Evolutionary conservation across 257 asterid genomes (phyloP), one percentile per base, ranked within the genome.

Genomic region (Datura wrightii): DNA sequence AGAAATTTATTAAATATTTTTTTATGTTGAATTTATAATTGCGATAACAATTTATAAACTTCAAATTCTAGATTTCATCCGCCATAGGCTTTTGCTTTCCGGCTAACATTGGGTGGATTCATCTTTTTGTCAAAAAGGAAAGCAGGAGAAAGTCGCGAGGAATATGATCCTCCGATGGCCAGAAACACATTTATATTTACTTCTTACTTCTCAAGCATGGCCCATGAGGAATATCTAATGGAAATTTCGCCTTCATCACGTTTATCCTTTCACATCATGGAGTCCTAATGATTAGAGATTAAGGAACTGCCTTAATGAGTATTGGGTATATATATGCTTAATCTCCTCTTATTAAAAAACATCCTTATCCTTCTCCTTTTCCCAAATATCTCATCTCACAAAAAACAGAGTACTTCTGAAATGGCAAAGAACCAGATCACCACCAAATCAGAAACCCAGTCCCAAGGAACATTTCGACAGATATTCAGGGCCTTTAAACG

Each of bases 151-250:
- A 76, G 82, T 50, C 15, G 18, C 24, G 15, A 16, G 58, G 84
- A 81, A 81, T 81, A 81, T 81, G 84, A 81, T 81, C 46, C 56
- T 16, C 14, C 58, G 54, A 37, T 58, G 80, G 41, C 59, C 41
- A 74, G 39, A 71, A 71, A 44, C 55, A 56, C 56, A 16, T 34
- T 58, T 8, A 31, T 14, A 79, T 13, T 36, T 56, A 36, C 15
- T 42, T 55, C 5, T 79, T 42, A 36, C 9, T 42, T 55, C 5
- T 79, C 19, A 16, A 19, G 54, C 18, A 59, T 24, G 60, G 44
- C 60, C 76, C 58, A 19, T 37, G 19, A 44, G 76, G 84, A 81
- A 81, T 81, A 81, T 41, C 15, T 62, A 15, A 44, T 11, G 74
- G 74, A 80, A 59, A 80, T 41, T 60, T 63, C 0, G 0, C 14